These are phyloP conservation scores for Diaporthe eres DNA, from an alignment of 2,329 filamentous ascomycete species.

Conservation along the genomic window DNA sequence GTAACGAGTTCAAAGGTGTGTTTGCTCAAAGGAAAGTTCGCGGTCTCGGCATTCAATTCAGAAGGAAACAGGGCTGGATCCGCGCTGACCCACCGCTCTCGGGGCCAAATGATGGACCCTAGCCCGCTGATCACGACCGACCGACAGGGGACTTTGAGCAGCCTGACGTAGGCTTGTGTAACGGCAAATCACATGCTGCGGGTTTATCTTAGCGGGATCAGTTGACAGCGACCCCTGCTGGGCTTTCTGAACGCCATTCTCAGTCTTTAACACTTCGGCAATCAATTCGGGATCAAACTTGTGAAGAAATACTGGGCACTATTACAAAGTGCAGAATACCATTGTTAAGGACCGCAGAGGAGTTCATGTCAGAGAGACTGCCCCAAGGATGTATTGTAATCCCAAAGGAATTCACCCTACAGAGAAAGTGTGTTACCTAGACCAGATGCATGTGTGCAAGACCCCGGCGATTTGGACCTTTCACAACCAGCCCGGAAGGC, in stretches of 20 bases:
- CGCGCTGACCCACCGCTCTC: conserved; percentile 16
- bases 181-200: conserved; percentile 28
- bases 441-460: not conserved
- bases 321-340: not conserved
- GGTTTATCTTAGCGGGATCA: conserved; percentile 28
- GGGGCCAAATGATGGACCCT: conserved; percentile 16
- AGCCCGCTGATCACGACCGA: conserved; percentile 24
- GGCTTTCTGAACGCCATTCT: not conserved
- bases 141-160: conserved; percentile 15
- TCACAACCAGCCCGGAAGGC: not conserved
- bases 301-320: not conserved
- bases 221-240: not conserved
- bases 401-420: not conserved
- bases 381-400: not conserved
- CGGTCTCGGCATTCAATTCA: conserved; percentile 28
- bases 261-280: not conserved
- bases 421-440: not conserved
- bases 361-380: no score
- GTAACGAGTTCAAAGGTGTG: not conserved
- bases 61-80: not conserved
- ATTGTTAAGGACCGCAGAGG: not conserved
- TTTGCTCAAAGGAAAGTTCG: not conserved
- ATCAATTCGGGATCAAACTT: not conserved
- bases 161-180: conserved; percentile 10
- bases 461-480: not conserved